These are phyloP conservation scores for Crepidotus variabilis DNA, from an alignment of 768 basidiomycete species.

Conservation along the genomic window DNA sequence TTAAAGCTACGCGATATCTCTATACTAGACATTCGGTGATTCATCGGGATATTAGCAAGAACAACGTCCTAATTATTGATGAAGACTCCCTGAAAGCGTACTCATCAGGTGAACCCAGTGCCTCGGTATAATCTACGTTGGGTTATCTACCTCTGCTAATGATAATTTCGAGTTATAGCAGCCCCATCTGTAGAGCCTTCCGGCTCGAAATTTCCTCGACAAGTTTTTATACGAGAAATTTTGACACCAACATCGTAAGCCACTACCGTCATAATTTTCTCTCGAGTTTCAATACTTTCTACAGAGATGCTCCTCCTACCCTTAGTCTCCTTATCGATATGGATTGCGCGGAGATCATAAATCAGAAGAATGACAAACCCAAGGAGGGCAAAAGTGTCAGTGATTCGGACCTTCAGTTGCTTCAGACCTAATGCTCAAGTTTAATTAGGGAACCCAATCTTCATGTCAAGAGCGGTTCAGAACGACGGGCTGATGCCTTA, in stretches of 20 bases:
- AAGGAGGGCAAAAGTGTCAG: neutral
- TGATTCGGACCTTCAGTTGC: neutral
- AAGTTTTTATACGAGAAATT: neutral
- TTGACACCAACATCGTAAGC: neutral
- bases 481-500: neutral
- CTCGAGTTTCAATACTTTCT: neutral
- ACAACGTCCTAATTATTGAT: neutral
- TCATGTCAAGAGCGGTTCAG: conserved; percentile 3
- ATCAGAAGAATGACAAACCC: neutral
- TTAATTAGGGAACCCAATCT: conserved; percentile 1
- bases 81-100: neutral
- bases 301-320: neutral
- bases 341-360: neutral
- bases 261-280: neutral
- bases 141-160: no score
- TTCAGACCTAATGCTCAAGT: neutral
- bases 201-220: neutral
- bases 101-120: no score
- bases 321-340: neutral
- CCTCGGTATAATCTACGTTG: no score
- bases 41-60: conserved; percentile 2
- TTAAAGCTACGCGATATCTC: neutral
- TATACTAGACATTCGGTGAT: neutral
- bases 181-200: neutral
- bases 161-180: no score